Conservation (phyloP, 352 stramenopile genomes). For the Aphanomyces stellatus region DNA sequence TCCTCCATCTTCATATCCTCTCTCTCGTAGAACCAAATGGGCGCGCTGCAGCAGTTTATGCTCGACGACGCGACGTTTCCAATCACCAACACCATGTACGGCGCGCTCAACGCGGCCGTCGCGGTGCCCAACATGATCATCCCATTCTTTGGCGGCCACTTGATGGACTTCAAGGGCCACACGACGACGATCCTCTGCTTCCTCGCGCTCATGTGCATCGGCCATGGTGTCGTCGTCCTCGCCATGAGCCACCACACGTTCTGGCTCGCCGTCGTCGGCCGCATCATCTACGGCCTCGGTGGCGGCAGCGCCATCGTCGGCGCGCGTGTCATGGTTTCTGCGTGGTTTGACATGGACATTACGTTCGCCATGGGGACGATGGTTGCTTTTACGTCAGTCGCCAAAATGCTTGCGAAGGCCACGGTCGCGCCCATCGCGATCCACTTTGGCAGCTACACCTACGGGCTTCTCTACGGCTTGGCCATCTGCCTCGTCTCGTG, state of each 20-base stretch:
- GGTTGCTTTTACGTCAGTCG: conserved; percentile 83
- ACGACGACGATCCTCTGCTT: conserved; percentile 60
- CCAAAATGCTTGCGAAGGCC: conserved; percentile 87
- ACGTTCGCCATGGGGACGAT: conserved; percentile 84
- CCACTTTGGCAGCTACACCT: conserved; percentile 79
- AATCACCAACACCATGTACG: conserved; percentile 81
- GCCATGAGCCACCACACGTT: conserved; percentile 57
- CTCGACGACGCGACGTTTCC: conserved; percentile 61
- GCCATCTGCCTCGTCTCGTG: conserved; percentile 1
- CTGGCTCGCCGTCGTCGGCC: conserved; percentile 74
- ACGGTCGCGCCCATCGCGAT: conserved; percentile 79
- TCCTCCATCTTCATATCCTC: background rate
- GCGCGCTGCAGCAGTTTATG: conserved; percentile 72
- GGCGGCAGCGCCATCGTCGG: conserved; percentile 74
- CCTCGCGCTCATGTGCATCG: conserved; percentile 70
- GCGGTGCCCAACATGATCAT: conserved; percentile 80
- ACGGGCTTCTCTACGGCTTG: conserved; percentile 19
- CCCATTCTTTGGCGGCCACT: conserved; percentile 59
- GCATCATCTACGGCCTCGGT: conserved; percentile 74
- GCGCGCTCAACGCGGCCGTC: conserved; percentile 64
- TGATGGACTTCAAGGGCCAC: conserved; percentile 73
- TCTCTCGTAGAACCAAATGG: conserved; percentile 57
- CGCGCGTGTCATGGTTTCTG: conserved; percentile 63
- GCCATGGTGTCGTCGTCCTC: conserved; percentile 70
- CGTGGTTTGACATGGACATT: conserved; percentile 76